Evolutionary conservation across 805 yeast genomes (phyloP).

Genomic region (Hanseniaspora jakobsenii): DNA sequence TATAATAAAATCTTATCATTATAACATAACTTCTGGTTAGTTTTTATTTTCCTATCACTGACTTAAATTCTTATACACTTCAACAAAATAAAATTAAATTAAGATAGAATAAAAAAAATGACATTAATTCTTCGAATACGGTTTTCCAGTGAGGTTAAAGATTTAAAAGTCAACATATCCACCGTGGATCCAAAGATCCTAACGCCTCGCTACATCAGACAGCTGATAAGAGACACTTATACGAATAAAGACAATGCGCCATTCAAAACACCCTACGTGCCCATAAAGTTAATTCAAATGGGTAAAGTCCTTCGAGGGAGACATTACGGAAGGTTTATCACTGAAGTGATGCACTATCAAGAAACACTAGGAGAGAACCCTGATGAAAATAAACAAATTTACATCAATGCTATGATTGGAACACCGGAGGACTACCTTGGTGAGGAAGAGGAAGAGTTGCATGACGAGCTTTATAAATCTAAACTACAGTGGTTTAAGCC

Average conservation of each 20-base stretch:
- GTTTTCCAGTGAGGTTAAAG: slow-evolving; percentile 25
- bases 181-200: slow-evolving; percentile 20
- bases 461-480: slow-evolving; percentile 4
- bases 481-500: slow-evolving; percentile 10
- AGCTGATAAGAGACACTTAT: slow-evolving; percentile 22
- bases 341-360: background rate
- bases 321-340: slow-evolving; percentile 5
- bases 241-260: background rate
- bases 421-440: slow-evolving; percentile 1
- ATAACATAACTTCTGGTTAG: too few species aligned
- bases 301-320: slow-evolving; percentile 22
- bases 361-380: background rate
- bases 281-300: slow-evolving; percentile 24
- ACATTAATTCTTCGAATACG: slow-evolving; percentile 17
- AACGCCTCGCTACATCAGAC: slow-evolving; percentile 24
- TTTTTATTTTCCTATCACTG: slow-evolving; percentile 9
- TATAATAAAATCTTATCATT: too few species aligned
- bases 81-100: background rate
- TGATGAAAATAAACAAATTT: slow-evolving; percentile 29
- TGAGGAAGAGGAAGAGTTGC: slow-evolving; percentile 1
- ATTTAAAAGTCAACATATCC: slow-evolving; percentile 23
- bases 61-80: background rate
- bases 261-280: background rate
- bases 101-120: background rate
- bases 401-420: slow-evolving; percentile 13